Evolutionary conservation across 2,329 filamentous ascomycete genomes (phyloP).

Genomic region (Penicillium sclerotiorum): DNA sequence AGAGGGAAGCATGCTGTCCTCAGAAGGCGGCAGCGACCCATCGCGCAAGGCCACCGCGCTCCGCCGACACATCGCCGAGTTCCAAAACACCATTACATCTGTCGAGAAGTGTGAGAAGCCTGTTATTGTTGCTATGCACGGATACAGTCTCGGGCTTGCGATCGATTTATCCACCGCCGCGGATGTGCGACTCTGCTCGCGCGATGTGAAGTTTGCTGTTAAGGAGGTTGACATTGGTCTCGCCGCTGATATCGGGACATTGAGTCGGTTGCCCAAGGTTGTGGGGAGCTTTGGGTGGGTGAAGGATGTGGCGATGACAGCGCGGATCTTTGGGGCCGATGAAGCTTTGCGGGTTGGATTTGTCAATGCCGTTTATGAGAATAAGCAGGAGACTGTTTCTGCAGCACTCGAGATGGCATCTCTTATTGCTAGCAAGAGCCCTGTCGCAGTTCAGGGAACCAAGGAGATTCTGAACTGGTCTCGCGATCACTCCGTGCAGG

Average conservation of each 20-base stretch:
- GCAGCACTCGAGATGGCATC: constrained; percentile 65
- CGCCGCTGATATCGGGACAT: constrained; percentile 52
- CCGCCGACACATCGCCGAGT: constrained; percentile 71
- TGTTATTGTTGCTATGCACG: constrained; percentile 80
- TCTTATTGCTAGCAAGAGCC: constrained; percentile 76
- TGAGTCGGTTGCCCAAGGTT: constrained; percentile 51
- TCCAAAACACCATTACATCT: constrained; percentile 75
- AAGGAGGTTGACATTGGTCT: constrained; percentile 56
- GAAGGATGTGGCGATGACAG: constrained; percentile 52
- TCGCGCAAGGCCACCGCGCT: constrained; percentile 66
- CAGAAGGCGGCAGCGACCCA: constrained; percentile 52
- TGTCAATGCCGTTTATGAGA: constrained; percentile 43
- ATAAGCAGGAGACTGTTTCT: constrained; percentile 64
- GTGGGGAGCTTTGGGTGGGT: constrained; percentile 51
- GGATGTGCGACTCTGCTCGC: constrained; percentile 46
- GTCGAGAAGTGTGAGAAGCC: constrained; percentile 91
- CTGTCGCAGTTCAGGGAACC: constrained; percentile 82
- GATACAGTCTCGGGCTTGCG: constrained; percentile 73
- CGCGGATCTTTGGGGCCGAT: constrained; percentile 46
- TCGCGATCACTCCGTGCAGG: constrained; percentile 73
- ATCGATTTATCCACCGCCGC: constrained; percentile 61
- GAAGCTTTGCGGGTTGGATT: constrained; percentile 50
- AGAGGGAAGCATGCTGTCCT: constrained; percentile 50
- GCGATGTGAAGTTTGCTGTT: constrained; percentile 41
- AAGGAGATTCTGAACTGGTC: constrained; percentile 85